Evolutionary conservation across 2,329 filamentous ascomycete species (phyloP).

Genomic region (Fragosphaeria purpurea): DNA sequence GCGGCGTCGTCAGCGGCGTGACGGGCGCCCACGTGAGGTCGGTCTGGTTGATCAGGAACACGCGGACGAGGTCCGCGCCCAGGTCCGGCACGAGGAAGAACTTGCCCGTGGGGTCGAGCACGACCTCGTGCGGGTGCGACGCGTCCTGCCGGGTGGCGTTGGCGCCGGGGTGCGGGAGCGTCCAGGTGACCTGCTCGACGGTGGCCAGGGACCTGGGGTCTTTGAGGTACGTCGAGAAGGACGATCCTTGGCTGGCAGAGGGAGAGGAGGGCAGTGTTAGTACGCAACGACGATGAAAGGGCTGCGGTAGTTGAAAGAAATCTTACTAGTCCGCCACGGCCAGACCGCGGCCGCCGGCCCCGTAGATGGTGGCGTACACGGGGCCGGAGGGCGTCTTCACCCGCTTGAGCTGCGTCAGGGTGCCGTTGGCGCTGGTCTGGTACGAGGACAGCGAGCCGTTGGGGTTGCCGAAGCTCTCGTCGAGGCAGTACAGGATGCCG

Average conservation of each 20-base stretch:
- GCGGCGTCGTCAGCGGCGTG: constrained; percentile 29
- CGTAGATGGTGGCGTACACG: constrained; percentile 34
- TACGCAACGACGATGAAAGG: no score
- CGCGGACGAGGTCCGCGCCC: constrained; percentile 51
- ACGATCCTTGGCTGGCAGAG: constrained; percentile 22
- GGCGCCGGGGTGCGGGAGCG: constrained; percentile 26
- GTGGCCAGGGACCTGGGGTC: constrained; percentile 25
- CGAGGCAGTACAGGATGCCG: constrained; percentile 46
- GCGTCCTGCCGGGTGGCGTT: constrained; percentile 40
- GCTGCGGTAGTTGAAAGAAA: neutral
- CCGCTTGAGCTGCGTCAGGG: constrained; percentile 27
- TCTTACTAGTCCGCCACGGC: constrained; percentile 38
- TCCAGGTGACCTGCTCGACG: constrained; percentile 30
- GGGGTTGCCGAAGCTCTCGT: constrained; percentile 42
- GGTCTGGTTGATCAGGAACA: constrained; percentile 41
- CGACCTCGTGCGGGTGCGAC: constrained; percentile 54
- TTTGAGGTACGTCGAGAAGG: constrained; percentile 34
- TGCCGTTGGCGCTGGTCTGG: constrained; percentile 26
- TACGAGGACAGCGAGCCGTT: constrained; percentile 40
- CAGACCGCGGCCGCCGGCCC: constrained; percentile 27
- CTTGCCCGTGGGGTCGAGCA: constrained; percentile 54
- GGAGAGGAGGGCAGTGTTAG: neutral
- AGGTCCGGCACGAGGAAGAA: constrained; percentile 58
- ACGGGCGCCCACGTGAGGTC: constrained; percentile 31
- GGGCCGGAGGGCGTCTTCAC: constrained; percentile 29